Conservation (phyloP, 2,329 filamentous ascomycete genomes). For the Cladosporium sp. region DNA sequence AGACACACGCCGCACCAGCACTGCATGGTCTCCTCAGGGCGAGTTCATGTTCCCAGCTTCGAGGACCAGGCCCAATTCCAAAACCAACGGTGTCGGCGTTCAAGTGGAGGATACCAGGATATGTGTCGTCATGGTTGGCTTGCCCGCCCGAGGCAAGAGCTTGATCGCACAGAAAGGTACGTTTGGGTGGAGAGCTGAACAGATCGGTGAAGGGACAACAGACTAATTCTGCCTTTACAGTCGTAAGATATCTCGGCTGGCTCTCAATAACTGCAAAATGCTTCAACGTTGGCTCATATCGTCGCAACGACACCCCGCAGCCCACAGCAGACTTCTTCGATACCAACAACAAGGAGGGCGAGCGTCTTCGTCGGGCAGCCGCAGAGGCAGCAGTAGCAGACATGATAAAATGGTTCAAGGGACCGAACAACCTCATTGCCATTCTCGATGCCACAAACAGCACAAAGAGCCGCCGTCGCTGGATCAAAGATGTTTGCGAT, state of each 20-base stretch:
- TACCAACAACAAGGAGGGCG: conserved; percentile 81
- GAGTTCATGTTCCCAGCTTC: conserved; percentile 42
- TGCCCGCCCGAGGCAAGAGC: conserved; percentile 94
- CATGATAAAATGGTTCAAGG: conserved; percentile 89
- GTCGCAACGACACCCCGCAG: conserved; percentile 82
- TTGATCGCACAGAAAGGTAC: conserved; percentile 81
- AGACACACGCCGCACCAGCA: conserved; percentile 8
- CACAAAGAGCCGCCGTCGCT: conserved; percentile 80
- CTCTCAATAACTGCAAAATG: conserved; percentile 88
- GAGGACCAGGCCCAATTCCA: conserved; percentile 26
- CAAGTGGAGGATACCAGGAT: conserved; percentile 95
- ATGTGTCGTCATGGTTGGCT: conserved; percentile 97
- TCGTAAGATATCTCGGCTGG: conserved; percentile 93
- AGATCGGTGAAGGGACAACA: neutral
- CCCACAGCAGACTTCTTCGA: conserved; percentile 96
- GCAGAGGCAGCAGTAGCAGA: conserved; percentile 88
- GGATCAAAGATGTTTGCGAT: conserved; percentile 79
- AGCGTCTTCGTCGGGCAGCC: conserved; percentile 79
- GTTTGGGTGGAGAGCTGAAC: neutral
- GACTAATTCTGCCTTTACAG: conserved; percentile 44
- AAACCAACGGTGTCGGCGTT: conserved; percentile 61
- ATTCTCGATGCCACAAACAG: conserved; percentile 97
- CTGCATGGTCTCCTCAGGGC: conserved; percentile 27
- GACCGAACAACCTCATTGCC: conserved; percentile 74
- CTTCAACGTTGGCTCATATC: conserved; percentile 97